Percentiles rank a stretch among this genome's conserved stretches.
phyloP scores from a whole-genome alignment of 805 yeast genomes.

The Dipodascus geniculatus region DNA sequence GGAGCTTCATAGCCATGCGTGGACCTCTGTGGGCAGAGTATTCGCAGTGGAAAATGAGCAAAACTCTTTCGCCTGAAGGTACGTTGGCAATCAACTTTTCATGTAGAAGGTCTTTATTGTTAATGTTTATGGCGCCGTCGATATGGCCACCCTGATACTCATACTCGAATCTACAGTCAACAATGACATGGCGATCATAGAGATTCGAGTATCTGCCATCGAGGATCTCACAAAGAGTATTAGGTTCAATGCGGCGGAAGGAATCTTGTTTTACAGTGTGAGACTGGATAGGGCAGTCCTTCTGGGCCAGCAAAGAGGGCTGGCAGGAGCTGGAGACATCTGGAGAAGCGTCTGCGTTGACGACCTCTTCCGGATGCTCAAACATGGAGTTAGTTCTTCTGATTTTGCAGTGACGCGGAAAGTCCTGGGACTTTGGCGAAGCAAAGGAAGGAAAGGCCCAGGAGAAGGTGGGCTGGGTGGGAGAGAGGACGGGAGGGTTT shows the following conservation, averaged over 20 bases:
- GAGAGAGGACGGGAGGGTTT: conserved; percentile 4
- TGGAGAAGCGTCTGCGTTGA: conserved; percentile 24
- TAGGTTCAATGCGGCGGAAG: conserved; percentile 56
- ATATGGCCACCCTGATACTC: conserved; percentile 93
- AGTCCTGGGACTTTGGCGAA: not conserved
- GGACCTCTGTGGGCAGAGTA: conserved; percentile 93
- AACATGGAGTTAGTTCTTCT: conserved; percentile 63
- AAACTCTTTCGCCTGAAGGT: conserved; percentile 25
- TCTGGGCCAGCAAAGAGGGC: conserved; percentile 12
- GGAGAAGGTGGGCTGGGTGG: conserved; percentile 9
- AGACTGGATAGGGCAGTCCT: conserved; percentile 27
- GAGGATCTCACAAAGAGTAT: conserved; percentile 44
- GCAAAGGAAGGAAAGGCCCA: conserved; percentile 7
- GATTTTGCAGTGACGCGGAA: conserved; percentile 27
- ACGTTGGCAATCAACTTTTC: conserved; percentile 32
- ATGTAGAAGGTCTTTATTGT: conserved; percentile 60
- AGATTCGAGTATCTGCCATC: conserved; percentile 39
- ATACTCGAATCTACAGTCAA: conserved; percentile 89
- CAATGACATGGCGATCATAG: conserved; percentile 46
- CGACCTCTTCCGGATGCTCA: conserved; percentile 40
- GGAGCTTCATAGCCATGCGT: conserved; percentile 71
- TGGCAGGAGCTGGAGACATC: conserved; percentile 11
- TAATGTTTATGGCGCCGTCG: conserved; percentile 65
- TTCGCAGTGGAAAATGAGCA: conserved; percentile 88
- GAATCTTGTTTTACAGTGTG: conserved; percentile 42